phyloP scores from a whole-genome alignment of 805 yeast species.

The Saturnispora saitoi region DNA sequence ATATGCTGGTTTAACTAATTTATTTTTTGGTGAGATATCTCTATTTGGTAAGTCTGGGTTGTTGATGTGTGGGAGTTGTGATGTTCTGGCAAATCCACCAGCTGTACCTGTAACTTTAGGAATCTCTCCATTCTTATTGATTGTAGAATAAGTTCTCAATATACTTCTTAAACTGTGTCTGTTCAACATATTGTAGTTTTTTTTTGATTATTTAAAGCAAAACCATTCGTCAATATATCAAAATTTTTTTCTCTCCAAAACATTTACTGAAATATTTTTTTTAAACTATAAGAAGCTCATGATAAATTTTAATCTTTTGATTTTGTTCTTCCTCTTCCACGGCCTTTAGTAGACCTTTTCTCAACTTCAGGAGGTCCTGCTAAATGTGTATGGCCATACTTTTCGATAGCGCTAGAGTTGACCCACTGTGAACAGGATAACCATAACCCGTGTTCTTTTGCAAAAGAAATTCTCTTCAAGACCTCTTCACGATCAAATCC shows the following conservation, averaged over 20 bases:
- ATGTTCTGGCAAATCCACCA: constrained; percentile 24
- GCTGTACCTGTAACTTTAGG: neutral
- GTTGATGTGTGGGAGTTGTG: constrained; percentile 28
- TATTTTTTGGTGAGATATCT: constrained; percentile 28
- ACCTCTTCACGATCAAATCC: constrained; percentile 23
- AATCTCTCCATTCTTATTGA: neutral
- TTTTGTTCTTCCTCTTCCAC: constrained; percentile 6
- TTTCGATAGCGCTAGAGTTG: constrained; percentile 47
- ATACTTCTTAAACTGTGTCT: neutral
- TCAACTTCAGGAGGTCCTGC: constrained; percentile 35
- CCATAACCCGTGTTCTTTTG: constrained; percentile 5
- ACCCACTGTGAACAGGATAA: constrained; percentile 48
- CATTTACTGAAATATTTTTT: neutral
- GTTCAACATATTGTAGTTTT: neutral
- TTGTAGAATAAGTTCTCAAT: constrained; percentile 1
- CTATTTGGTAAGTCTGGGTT: constrained; percentile 29
- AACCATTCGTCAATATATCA: neutral
- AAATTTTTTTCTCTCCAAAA: neutral
- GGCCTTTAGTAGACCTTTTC: constrained; percentile 9
- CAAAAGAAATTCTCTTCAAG: constrained; percentile 18
- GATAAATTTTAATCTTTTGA: neutral
- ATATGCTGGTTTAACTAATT: constrained; percentile 23
- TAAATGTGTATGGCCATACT: constrained; percentile 43
- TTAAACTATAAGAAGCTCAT: neutral
- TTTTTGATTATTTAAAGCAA: neutral